Percentiles rank a stretch among this genome's conserved stretches.
phyloP scores from a whole-genome alignment of 1,284 basidiomycete genomes.

The Melampsora abietis-canadensis region DNA sequence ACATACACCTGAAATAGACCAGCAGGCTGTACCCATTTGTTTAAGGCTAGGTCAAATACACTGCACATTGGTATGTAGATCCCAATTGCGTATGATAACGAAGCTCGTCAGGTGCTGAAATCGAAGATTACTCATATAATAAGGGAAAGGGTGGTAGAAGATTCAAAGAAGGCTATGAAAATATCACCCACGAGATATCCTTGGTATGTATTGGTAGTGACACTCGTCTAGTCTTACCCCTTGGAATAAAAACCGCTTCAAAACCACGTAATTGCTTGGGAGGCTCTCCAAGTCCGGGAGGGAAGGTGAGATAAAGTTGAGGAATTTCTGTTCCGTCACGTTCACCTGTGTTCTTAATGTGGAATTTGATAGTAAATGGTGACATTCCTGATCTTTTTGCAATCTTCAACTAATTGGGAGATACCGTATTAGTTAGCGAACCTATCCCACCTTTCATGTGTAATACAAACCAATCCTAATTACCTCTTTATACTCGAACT shows the following conservation, averaged over 20 bases:
- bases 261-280: constrained; percentile 48
- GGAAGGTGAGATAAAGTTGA: constrained; percentile 39
- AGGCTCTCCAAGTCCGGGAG: constrained; percentile 40
- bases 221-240: constrained; percentile 46
- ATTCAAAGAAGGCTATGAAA: neutral
- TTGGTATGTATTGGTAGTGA: constrained; percentile 45
- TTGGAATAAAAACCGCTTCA: constrained; percentile 45
- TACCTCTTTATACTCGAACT: constrained; percentile 19
- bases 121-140: neutral
- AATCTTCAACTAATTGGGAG: neutral
- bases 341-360: constrained; percentile 17
- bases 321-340: constrained; percentile 26
- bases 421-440: neutral
- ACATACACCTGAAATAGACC: neutral
- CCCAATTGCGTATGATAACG: too few relatives aligned
- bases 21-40: constrained; percentile 3
- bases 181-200: constrained; percentile 42
- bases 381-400: neutral
- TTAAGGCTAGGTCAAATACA: neutral
- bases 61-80: neutral
- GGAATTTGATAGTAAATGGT: constrained; percentile 10
- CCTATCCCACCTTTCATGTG: neutral
- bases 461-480: neutral
- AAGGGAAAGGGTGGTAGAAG: neutral
- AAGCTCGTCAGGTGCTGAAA: neutral